Conservation (phyloP, 352 stramenopile genomes). For the Phytophthora pluvialis region DNA sequence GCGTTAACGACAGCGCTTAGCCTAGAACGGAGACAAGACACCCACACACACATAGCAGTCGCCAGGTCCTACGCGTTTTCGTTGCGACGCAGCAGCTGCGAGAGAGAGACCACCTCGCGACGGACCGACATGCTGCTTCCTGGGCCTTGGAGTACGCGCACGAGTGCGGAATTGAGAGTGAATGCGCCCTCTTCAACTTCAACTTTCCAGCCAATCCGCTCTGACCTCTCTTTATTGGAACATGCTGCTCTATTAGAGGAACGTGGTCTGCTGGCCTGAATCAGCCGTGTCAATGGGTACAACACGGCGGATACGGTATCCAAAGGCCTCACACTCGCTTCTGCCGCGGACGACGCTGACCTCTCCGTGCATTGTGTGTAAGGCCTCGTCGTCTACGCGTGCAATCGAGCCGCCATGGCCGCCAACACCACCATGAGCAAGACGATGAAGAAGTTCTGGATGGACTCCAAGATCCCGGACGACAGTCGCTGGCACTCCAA, state of each 20-base stretch:
- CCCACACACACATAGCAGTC: not conserved
- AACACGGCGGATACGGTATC: not conserved
- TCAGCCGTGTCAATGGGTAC: conserved; percentile 12
- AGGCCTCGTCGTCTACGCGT: not conserved
- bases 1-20: conserved; percentile 1
- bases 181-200: conserved; percentile 35
- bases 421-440: conserved; percentile 23
- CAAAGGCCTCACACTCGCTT: not conserved
- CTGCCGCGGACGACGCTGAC: not conserved
- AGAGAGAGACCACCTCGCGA: conserved; percentile 75
- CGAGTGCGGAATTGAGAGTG: conserved; percentile 43
- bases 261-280: not conserved
- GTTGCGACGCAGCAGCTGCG: conserved; percentile 64
- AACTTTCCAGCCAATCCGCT: conserved; percentile 26
- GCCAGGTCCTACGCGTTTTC: conserved; percentile 39
- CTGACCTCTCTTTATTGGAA: conserved; percentile 2
- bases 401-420: not conserved
- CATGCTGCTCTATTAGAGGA: conserved; percentile 5
- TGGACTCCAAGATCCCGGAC: conserved; percentile 38
- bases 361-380: not conserved
- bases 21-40: not conserved
- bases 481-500: conserved; percentile 40
- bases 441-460: conserved; percentile 41
- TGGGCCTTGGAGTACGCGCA: conserved; percentile 3
- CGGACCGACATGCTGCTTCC: conserved; percentile 58